phyloP scores from a whole-genome alignment of 2,329 filamentous ascomycete genomes.

The Claviceps paspali region DNA sequence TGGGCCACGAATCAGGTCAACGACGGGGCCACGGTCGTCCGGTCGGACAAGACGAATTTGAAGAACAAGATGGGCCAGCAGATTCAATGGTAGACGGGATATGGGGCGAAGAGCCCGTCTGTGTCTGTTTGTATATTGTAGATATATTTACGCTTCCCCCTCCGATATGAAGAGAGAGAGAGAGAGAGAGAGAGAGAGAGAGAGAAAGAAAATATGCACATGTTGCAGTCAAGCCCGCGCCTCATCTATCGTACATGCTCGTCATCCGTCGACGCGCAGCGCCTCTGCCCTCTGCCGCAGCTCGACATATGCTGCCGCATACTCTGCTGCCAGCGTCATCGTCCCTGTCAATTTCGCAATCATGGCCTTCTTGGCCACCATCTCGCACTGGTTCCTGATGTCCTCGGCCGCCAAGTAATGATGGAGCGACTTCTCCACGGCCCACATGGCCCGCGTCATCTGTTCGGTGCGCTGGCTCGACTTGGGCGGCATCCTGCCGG shows the following conservation, averaged over 20 bases:
- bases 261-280: conserved; percentile 10
- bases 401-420: conserved; percentile 53
- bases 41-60: conserved; percentile 14
- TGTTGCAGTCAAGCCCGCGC: background rate
- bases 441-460: conserved; percentile 41
- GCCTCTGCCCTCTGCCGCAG: conserved; percentile 28
- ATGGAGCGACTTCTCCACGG: conserved; percentile 46
- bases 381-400: conserved; percentile 55
- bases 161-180: no score
- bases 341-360: conserved; percentile 59
- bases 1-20: conserved; percentile 65
- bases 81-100: conserved; percentile 20
- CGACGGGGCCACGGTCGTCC: conserved; percentile 11
- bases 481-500: conserved; percentile 34
- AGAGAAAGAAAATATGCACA: background rate
- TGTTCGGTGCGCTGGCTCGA: conserved; percentile 36
- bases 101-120: background rate
- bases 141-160: no score
- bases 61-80: conserved; percentile 23
- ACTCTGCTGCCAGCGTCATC: conserved; percentile 46
- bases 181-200: no score
- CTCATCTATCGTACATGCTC: background rate
- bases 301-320: conserved; percentile 48
- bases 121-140: background rate
- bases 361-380: conserved; percentile 68